Evolutionary conservation across 2,329 filamentous ascomycete genomes (phyloP).

Genomic region (Colletotrichum tofieldiae): DNA sequence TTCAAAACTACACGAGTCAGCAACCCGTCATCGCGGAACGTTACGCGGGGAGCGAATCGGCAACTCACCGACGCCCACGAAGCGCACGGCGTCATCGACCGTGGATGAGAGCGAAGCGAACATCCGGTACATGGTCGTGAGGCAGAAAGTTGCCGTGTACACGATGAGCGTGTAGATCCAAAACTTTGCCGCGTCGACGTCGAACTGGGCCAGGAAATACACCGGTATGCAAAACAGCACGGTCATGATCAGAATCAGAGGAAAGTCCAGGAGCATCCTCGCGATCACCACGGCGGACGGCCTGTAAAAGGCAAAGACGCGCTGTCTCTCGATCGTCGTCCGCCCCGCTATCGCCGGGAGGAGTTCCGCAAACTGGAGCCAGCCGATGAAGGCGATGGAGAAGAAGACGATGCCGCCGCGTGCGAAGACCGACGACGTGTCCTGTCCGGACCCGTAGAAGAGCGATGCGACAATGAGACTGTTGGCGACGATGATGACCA

Average conservation of each 20-base stretch:
- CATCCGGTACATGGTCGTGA: conserved; percentile 44
- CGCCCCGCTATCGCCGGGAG: conserved; percentile 33
- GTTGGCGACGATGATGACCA: conserved; percentile 84
- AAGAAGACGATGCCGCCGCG: conserved; percentile 32
- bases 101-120: conserved; percentile 72
- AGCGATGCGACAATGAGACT: conserved; percentile 82
- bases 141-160: conserved; percentile 37
- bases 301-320: conserved; percentile 40
- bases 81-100: conserved; percentile 74
- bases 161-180: conserved; percentile 40
- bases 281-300: conserved; percentile 41
- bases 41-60: fast-evolving
- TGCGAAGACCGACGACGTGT: conserved; percentile 32
- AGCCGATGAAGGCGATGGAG: conserved; percentile 43
- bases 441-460: conserved; percentile 77
- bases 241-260: conserved; percentile 35
- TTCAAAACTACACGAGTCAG: conserved; percentile 60
- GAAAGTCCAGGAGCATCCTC: conserved; percentile 31
- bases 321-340: conserved; percentile 37
- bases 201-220: conserved; percentile 39
- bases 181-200: conserved; percentile 40
- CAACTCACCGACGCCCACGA: conserved; percentile 41
- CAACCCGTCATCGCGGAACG: background rate
- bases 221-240: conserved; percentile 33
- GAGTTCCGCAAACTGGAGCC: conserved; percentile 43